These are phyloP conservation scores for Geotrichum bryndzae DNA, from an alignment of 1,139 yeast genomes.

Conservation along the genomic window DNA sequence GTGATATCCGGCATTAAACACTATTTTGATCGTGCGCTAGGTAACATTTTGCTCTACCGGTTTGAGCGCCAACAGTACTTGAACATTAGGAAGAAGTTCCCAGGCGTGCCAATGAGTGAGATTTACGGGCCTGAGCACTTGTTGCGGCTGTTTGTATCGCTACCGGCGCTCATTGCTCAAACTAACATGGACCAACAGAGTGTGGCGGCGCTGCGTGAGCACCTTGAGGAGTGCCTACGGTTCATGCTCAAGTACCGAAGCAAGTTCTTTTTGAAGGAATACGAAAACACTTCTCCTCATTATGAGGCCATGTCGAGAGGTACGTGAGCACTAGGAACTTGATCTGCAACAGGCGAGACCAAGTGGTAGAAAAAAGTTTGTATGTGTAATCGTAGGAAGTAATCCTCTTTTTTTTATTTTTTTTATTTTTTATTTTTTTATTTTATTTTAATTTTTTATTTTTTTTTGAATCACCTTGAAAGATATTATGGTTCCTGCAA, in stretches of 20 bases:
- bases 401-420: background rate
- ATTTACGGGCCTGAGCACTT: slow-evolving; percentile 77
- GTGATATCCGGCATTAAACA: slow-evolving; percentile 48
- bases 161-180: slow-evolving; percentile 44
- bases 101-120: slow-evolving; percentile 38
- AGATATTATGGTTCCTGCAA: too few species aligned
- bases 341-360: background rate
- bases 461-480: background rate
- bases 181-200: slow-evolving; percentile 79
- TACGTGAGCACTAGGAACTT: slow-evolving; percentile 14
- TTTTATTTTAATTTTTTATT: background rate
- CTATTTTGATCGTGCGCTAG: slow-evolving; percentile 74
- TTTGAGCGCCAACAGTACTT: slow-evolving; percentile 80
- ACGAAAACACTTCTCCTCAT: slow-evolving; percentile 55
- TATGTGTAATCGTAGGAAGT: background rate
- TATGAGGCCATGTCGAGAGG: slow-evolving; percentile 47
- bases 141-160: slow-evolving; percentile 1
- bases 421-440: background rate
- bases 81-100: slow-evolving; percentile 43
- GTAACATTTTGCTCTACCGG: slow-evolving; percentile 69
- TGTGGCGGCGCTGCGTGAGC: slow-evolving; percentile 48
- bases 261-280: slow-evolving; percentile 42
- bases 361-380: background rate
- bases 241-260: slow-evolving; percentile 46
- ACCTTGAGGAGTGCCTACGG: slow-evolving; percentile 48